Conservation (phyloP, 371 early-diverging fungal genomes). For the Coemansia sp. region DNA sequence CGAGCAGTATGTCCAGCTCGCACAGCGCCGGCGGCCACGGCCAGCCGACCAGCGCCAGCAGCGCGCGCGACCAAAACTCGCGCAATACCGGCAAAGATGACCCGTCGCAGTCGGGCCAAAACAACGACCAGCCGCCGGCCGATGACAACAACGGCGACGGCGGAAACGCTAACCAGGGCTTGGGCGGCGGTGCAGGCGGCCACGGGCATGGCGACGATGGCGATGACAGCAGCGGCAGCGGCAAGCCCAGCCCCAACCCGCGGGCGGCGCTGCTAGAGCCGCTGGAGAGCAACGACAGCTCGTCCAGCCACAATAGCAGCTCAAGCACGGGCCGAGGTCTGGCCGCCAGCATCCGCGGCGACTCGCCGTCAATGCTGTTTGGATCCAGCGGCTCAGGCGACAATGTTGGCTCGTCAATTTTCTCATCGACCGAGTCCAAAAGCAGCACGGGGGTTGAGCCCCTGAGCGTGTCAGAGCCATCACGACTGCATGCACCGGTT, state of each 20-base stretch:
- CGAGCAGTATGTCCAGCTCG: conserved; percentile 46
- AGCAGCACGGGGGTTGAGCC: conserved; percentile 6
- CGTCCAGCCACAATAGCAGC: conserved; percentile 36
- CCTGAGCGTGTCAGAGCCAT: conserved; percentile 2
- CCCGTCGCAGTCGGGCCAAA: background rate
- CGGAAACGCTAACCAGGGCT: too few relatives aligned
- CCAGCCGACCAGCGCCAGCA: conserved; percentile 18
- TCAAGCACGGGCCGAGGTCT: conserved; percentile 29
- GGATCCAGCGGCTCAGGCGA: conserved; percentile 29
- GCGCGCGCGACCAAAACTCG: conserved; percentile 1
- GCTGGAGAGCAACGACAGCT: conserved; percentile 33
- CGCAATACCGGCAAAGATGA: background rate
- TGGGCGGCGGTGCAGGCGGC: background rate
- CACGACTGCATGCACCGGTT: conserved; percentile 7
- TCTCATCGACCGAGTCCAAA: conserved; percentile 32
- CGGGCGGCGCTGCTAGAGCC: conserved; percentile 29
- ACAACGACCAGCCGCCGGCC: background rate
- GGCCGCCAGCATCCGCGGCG: conserved; percentile 24
- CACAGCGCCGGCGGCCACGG: conserved; percentile 45
- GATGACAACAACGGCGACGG: conserved; percentile 5
- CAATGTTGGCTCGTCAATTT: conserved; percentile 40
- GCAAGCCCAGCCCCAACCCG: conserved; percentile 27
- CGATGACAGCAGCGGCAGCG: conserved; percentile 18
- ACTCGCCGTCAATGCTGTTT: conserved; percentile 7
- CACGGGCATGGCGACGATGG: conserved; percentile 4